These are phyloP conservation scores for Pichia sp. DNA, from an alignment of 1,139 yeast species.

Conservation along the genomic window DNA sequence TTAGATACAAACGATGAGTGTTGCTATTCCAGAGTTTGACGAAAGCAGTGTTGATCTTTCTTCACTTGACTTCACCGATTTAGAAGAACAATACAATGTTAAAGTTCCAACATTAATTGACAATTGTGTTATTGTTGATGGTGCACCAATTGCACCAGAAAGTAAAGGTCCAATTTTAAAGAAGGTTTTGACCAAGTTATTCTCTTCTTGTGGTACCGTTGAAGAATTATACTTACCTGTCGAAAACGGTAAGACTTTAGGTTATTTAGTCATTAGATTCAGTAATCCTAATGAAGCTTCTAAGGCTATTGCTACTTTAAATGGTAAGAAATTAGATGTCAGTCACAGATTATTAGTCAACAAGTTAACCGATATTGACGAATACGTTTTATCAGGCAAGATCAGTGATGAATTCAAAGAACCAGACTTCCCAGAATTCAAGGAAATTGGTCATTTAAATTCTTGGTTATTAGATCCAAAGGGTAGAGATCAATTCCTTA, in stretches of 20 bases:
- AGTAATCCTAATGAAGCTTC: conserved; percentile 66
- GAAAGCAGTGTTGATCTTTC: conserved; percentile 45
- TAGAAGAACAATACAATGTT: conserved; percentile 74
- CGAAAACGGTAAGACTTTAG: conserved; percentile 78
- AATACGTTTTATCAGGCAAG: conserved; percentile 68
- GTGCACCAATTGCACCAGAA: conserved; percentile 95
- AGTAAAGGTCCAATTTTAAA: conserved; percentile 79
- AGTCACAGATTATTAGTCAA: conserved; percentile 89
- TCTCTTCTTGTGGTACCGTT: conserved; percentile 69
- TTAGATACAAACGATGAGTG: conserved; percentile 1
- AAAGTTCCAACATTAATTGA: conserved; percentile 60
- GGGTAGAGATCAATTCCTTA: conserved; percentile 88
- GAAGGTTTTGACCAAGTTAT: conserved; percentile 82
- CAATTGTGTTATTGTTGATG: conserved; percentile 84
- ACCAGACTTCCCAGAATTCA: conserved; percentile 69
- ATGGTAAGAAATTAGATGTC: conserved; percentile 90
- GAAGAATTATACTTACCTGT: conserved; percentile 78
- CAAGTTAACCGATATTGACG: conserved; percentile 81
- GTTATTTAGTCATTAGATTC: conserved; percentile 86
- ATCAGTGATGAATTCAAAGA: conserved; percentile 63
- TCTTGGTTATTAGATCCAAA: conserved; percentile 89
- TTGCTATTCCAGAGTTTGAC: conserved; percentile 24
- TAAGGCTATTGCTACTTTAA: conserved; percentile 74
- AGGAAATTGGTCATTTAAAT: conserved; percentile 76
- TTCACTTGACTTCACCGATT: conserved; percentile 83